phyloP scores from a whole-genome alignment of 352 stramenopile species.

The Pythium phragmitis region DNA sequence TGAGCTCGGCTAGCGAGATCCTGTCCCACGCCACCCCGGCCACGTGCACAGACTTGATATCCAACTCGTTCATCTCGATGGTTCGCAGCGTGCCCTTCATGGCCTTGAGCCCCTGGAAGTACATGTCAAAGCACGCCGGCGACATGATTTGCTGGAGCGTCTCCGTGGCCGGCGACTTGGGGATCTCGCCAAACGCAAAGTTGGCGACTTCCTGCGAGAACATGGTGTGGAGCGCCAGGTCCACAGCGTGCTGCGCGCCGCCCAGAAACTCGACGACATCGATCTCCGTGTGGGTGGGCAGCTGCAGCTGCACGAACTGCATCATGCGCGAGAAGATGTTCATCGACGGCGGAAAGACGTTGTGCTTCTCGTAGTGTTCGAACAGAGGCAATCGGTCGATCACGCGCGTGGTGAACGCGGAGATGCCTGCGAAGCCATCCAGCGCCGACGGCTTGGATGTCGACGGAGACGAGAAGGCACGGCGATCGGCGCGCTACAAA shows the following conservation, averaged over 20 bases:
- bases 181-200: conserved; percentile 26
- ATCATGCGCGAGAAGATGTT: conserved; percentile 21
- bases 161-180: conserved; percentile 19
- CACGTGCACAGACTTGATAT: conserved; percentile 30
- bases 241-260: conserved; percentile 30
- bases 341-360: conserved; percentile 33
- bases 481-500: not conserved
- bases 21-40: conserved; percentile 26
- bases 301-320: conserved; percentile 28
- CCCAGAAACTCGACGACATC: conserved; percentile 31
- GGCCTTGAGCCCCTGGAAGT: conserved; percentile 28
- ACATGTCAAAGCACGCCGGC: conserved; percentile 34
- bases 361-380: conserved; percentile 29
- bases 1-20: conserved; percentile 27
- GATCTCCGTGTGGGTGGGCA: conserved; percentile 29
- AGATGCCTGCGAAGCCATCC: conserved; percentile 24
- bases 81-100: conserved; percentile 29
- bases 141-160: conserved; percentile 31
- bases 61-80: conserved; percentile 30
- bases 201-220: conserved; percentile 33
- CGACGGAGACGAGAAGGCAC: conserved; percentile 11
- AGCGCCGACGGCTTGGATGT: conserved; percentile 16
- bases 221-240: conserved; percentile 32
- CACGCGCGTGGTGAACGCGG: conserved; percentile 26
- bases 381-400: conserved; percentile 29